Evolutionary conservation across 2,329 filamentous ascomycete genomes (phyloP), one percentile per base, ranked within the genome.

Genomic region (Coniella lustricola): DNA sequence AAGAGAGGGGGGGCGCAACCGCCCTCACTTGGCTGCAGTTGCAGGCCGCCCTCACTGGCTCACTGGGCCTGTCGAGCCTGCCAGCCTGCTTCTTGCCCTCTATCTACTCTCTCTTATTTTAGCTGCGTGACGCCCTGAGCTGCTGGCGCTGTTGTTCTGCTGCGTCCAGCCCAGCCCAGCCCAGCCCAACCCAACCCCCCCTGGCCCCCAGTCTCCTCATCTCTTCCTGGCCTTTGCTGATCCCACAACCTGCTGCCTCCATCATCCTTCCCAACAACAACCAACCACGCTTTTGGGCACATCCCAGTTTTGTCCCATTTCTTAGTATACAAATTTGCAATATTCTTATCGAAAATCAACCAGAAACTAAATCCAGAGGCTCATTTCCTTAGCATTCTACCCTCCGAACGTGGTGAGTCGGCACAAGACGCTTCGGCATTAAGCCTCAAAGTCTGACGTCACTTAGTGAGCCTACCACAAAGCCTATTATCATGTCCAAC

Each of bases 401-500:
- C n/a, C n/a, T n/a, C n/a, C n/a, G n/a, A n/a, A n/a, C n/a, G 7
- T 20, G n/a, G 34, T 20, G 18, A 37, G n/a, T 37, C 34, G 18
- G 7, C 34, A 37, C 14, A 16, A 16, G 7, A 37, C 34, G n/a
- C 34, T 37, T 16, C 34, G 18, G n/a, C 34, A 13, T 37, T 37
- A 37, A 16, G 34, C n/a, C n/a, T 20, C 34, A 16, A 10, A 29
- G 25, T 37, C 43, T 49, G 44, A 46, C 53, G 43, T 51, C 50
- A 52, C 25, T 29, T 29, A 29, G 25, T 5, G 25, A 29, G 38
- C 35, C 18, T 44, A 18, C 36, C 40, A 51, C 33, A 52, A 33
- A 20, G 56, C 49, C 25, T 55, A 73, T n/a, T n/a, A n/a, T n/a
- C n/a, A n/a, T 73, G 68, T 67, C 68, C 48, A 68, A 70, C 57